Evolutionary conservation across 306 rosid species (phyloP), one percentile per base, ranked within the genome.

Genomic region (Ziziphus jujuba): DNA sequence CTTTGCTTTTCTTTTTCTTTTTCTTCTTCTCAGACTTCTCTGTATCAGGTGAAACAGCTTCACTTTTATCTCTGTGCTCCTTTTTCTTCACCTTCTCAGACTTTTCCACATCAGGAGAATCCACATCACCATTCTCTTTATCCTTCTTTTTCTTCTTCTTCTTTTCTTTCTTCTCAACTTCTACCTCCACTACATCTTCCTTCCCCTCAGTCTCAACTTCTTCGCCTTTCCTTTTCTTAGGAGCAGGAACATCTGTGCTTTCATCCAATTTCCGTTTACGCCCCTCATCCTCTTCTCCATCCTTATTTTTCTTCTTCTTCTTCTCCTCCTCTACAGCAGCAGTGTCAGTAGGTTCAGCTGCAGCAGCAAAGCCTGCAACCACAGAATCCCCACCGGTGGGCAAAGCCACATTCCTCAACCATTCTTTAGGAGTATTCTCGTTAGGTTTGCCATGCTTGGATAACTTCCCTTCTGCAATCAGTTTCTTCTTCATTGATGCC

Each of bases 361-460:
- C 75, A 38, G 89, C 95, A 0, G 91, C 86, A 70, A 75, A 67
- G 15, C 90, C 59, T 0, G 95, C 97, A 70, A 91, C 61, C 50
- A 82, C 0, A 11, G 79, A 68, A 76, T 91, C 95, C 19, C 81
- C 91, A 33, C 95, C 92, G 3, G 89, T 20, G 0, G 95, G 84
- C 44, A 89, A 77, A 68, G 85, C 87, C 74, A 77, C 11, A 71
- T 87, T 87, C 67, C 96, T 81, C 20, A 67, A 7, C 96, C 96
- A 90, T 69, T 90, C 93, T 21, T 71, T 68, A 22, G 96, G 93
- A 22, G 93, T 87, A 19, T 61, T 83, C 59, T 69, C 83, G 60
- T 73, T 91, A 0, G 97, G 89, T 66, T 88, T 91, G 25, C 95
- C 95, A 66, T 83, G 97, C 84, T 86, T 91, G 70, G 80, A 86